These are phyloP conservation scores for Sphagnum tenellum DNA, from an alignment of 225 moss, liverwort and hornwort species.

Conservation along the genomic window DNA sequence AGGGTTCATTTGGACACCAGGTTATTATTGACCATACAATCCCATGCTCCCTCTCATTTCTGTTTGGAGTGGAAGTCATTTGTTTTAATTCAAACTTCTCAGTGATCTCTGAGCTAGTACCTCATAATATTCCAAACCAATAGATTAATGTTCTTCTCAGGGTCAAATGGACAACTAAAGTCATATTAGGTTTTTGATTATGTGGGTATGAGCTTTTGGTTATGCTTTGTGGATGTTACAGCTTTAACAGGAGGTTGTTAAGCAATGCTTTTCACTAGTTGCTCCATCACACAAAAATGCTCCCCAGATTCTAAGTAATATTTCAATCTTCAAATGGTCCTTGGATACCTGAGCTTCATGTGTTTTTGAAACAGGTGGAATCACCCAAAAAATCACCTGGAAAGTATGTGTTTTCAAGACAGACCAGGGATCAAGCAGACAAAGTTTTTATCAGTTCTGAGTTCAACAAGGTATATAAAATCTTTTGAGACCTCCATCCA, in stretches of 20 bases:
- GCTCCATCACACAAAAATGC: background rate
- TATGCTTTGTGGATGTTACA: too few relatives aligned
- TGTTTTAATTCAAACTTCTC: background rate
- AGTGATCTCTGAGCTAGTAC: background rate
- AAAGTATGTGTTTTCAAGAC: constrained; percentile 58
- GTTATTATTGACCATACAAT: constrained; percentile 10
- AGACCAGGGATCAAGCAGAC: constrained; percentile 70
- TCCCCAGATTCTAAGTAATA: background rate
- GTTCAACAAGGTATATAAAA: constrained; percentile 61
- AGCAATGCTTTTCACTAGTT: background rate
- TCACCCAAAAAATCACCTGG: constrained; percentile 69
- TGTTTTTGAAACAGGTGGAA: constrained; percentile 33
- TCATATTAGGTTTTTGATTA: too few relatives aligned
- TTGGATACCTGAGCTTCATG: constrained; percentile 22
- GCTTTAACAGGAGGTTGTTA: too few relatives aligned
- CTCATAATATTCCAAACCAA: background rate
- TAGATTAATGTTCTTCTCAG: background rate
- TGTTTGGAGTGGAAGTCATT: background rate
- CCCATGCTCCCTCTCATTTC: background rate
- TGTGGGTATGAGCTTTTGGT: too few relatives aligned
- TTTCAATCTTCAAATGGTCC: background rate
- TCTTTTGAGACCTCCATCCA: too few relatives aligned
- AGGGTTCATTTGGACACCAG: constrained; percentile 73
- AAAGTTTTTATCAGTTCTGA: constrained; percentile 76
- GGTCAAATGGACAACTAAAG: background rate